Evolutionary conservation across 345 rosid genomes (phyloP), one percentile per base, ranked within the genome.

Genomic region (Schrenkiella parvula): DNA sequence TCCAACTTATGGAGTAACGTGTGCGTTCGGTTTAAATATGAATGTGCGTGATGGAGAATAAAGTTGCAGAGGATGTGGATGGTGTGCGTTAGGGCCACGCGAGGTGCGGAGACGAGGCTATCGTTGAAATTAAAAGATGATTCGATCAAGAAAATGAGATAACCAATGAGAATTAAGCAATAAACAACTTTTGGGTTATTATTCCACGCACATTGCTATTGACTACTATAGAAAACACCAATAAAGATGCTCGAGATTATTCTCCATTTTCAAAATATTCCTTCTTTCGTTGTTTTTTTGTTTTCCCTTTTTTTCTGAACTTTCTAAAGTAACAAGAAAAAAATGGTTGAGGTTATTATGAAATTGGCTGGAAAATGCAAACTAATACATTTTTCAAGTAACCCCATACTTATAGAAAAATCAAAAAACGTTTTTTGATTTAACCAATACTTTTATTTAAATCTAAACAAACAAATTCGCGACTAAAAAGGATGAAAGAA

Each of bases 31-130:
- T 25, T 25, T 17, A 11, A 11, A 31, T 26, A 32, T 15, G 9
- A 55, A 56, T 1, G 54, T 55, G 32, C 54, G 18, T 43, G 44
- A 17, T 22, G 1, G 28, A 51, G 48, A 73, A 73, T 54, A 64
- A 72, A 64, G 71, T 56, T 8, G 57, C 31, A 44, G 50, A 44
- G 56, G 55, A 54, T 17, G 3, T 21, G 21, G 46, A 42, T 25
- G 43, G 35, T 41, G 32, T 53, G 77, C 71, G 77, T 55, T 10
- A 32, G 39, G 39, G 32, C 17, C 48, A 73, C 64, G 65, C 58
- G 39, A 44, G 57, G 48, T 43, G 23, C 35, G 68, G 42, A 18
- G 68, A 64, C 41, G 39, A 73, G 9, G 13, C 48, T 44, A 73
- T 18, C 65, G 31, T 64, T 64, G 71, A 64, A 63, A 34, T 10